Evolutionary conservation across 306 rosid species (phyloP), one percentile per base, ranked within the genome.

Genomic region (Malus asiatica): DNA sequence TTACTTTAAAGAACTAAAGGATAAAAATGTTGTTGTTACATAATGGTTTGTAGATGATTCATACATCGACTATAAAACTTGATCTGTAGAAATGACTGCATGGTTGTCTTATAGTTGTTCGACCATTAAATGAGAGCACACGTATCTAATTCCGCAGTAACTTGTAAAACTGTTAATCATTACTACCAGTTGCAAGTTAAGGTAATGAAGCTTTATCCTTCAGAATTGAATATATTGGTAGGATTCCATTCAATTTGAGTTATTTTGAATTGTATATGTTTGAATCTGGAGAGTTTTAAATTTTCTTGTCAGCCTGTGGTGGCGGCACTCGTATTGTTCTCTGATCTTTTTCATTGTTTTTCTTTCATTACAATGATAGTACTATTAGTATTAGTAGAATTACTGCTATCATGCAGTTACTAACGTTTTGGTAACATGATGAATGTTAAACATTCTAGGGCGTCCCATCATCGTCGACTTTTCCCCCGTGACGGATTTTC

Each of bases 401-500:
- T 76, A 18, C 20, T 42, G 70, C 20, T 20, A 23, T 71, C 13
- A 60, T 78, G 70, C 64, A 63, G 52, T 71, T 58, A 30, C 32
- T 48, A 71, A 62, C 48, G 22, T 79, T 86, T 76, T 80, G 59
- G 46, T 72, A 52, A 58, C 66, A 44, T 65, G 30, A 20, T 79
- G 51, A 76, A 77, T 70, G 4, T 72, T 64, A 48, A 53, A 30
- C 64, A 23, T 48, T 55, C 57, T 60, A 95, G 98, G 98, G 63
- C 92, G 97, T 40, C 97, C 98, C 70, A 95, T 95, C 87, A 95
- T 95, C 55, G 97, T 88, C 46, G 98, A 95, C 84, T 95, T 92
- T 80, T 95, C 98, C 23, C 98, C 98, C 9, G 98, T 95, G 76
- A 95, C 98, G 68, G 98, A 95, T 84, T 95, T 95, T 66, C 97